Evolutionary conservation across 192 early-diverging fungal species (phyloP).

Genomic region (Umbelopsis ramanniana): DNA sequence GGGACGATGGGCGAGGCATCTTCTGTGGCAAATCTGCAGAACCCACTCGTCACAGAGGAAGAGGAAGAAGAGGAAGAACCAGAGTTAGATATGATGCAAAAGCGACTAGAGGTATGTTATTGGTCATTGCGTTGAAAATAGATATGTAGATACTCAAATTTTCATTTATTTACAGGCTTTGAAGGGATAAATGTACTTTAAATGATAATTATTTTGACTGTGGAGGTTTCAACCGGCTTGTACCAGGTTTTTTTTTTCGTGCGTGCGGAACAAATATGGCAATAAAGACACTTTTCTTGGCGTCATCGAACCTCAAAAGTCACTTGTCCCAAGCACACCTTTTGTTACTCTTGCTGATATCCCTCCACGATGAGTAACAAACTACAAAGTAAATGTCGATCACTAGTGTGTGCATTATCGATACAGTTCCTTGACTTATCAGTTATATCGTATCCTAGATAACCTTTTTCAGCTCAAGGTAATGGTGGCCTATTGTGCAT

Average conservation of each 20-base stretch:
- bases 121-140: background rate
- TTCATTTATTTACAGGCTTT: conserved; percentile 28
- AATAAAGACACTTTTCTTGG: background rate
- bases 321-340: background rate
- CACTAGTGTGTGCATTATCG: background rate
- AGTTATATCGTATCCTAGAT: background rate
- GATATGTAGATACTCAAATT: background rate
- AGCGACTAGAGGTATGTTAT: conserved; percentile 81
- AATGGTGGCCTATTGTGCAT: background rate
- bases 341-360: background rate
- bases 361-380: conserved; percentile 14
- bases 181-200: conserved; percentile 29
- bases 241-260: background rate
- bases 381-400: conserved; percentile 21
- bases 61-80: conserved; percentile 71
- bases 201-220: background rate
- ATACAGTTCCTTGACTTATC: background rate
- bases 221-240: background rate
- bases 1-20: conserved; percentile 64
- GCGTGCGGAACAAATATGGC: background rate
- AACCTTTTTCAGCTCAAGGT: conserved; percentile 29
- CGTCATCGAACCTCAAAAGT: background rate
- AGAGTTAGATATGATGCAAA: conserved; percentile 84
- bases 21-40: conserved; percentile 48
- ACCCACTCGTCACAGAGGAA: conserved; percentile 36